Base-by-base conservation (phyloP, 306 rosid species). In the Lithocarpus polystachyus region DNA sequence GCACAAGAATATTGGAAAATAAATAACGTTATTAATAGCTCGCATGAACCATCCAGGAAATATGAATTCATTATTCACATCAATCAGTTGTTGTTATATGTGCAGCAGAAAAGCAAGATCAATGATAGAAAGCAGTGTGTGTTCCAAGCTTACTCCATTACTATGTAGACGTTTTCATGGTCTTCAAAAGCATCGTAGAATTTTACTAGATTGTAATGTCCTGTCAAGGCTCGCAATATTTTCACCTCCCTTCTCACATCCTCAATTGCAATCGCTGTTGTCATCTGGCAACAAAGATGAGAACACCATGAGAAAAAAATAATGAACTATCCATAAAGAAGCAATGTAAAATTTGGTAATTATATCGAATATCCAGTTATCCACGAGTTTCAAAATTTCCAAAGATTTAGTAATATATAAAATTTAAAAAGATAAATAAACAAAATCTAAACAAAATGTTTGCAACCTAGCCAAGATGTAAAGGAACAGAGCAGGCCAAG, bases 171-270 rank as follows among this genome's bases (percentile, higher is more conserved):
- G 86, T 96, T 96, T 35, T 93, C 99, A 20, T 82, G 87, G 84
- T 93, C 99, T 92, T 96, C 99, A 77, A 93, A 96, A 65, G 98
- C 98, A 80, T 93, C 98, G 20, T 93, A 90, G 86, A 93, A 96
- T 55, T 83, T 85, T 86, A 96, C 90, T 76, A 96, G 88, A 85
- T 96, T 96, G 77, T 79, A 81, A 75, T 93, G 99, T 70, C 99
- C 99, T 0, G 94, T 89, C 90, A 96, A 86, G 82, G 97, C 97
- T 61, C 90, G 91, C 85, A 96, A 86, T 87, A 96, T 96, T 83
- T 91, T 96, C 78, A 96, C 99, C 87, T 96, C 99, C 89, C 98
- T 90, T 81, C 99, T 88, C 70, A 96, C 99, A 82, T 96, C 99
- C 87, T 93, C 99, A 51, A 96, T 93, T 56, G 99, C 97, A 83